Conservation (phyloP, 495 filamentous ascomycete species). For the Cetradonia linearis region DNA sequence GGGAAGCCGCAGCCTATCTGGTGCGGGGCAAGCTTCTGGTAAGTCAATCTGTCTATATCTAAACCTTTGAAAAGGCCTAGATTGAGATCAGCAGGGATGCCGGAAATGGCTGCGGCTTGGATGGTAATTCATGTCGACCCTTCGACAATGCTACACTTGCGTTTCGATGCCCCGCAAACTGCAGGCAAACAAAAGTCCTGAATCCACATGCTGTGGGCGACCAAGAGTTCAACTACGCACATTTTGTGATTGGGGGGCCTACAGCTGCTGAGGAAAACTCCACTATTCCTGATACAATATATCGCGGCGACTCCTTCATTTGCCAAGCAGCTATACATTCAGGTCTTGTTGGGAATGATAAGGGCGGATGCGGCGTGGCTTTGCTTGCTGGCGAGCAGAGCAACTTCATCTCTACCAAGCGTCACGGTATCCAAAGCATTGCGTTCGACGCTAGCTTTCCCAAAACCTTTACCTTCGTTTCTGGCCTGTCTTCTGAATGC, state of each 20-base stretch:
- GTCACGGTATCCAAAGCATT: constrained; percentile 56
- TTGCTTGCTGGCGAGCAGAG: constrained; percentile 56
- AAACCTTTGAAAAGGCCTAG: not conserved
- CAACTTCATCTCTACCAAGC: constrained; percentile 47
- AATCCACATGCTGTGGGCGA: constrained; percentile 68
- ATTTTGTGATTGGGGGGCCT: constrained; percentile 67
- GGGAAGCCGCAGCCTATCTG: constrained; percentile 55
- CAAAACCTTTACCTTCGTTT: constrained; percentile 56
- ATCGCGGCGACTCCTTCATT: constrained; percentile 75
- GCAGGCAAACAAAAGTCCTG: constrained; percentile 51
- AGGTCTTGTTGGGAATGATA: constrained; percentile 54
- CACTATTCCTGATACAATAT: constrained; percentile 38
- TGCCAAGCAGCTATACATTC: constrained; percentile 74
- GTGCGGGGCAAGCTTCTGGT: constrained; percentile 55
- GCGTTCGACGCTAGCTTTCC: constrained; percentile 71
- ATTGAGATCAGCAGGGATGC: constrained; percentile 43
- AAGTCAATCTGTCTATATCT: constrained; percentile 18
- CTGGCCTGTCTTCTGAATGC: constrained; percentile 35
- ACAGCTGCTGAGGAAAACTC: constrained; percentile 31
- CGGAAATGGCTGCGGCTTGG: constrained; percentile 65
- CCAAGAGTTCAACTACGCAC: constrained; percentile 57
- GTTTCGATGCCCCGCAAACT: constrained; percentile 75
- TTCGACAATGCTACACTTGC: constrained; percentile 59
- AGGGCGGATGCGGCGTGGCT: constrained; percentile 69
- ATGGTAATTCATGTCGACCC: constrained; percentile 72